Evolutionary conservation across 495 filamentous ascomycete genomes (phyloP).

Genomic region (Xanthoparmelia taractica): DNA sequence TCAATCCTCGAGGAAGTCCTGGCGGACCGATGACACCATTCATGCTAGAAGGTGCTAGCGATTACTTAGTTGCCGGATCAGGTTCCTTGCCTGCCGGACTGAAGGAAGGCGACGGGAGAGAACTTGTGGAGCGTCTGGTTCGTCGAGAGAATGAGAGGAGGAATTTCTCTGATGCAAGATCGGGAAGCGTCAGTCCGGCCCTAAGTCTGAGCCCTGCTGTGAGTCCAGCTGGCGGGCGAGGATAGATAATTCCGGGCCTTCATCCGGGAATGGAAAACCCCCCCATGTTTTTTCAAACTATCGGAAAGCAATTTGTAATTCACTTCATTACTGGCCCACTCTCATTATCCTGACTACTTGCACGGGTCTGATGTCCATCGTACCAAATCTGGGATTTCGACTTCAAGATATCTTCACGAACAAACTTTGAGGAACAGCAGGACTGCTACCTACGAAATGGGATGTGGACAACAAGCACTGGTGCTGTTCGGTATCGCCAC

Average conservation of each 20-base stretch:
- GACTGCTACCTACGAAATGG: not conserved
- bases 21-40: slow-evolving; percentile 68
- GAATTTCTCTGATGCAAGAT: slow-evolving; percentile 18
- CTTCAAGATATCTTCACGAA: not conserved
- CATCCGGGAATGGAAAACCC: not conserved
- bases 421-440: not conserved
- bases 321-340: not conserved
- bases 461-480: not conserved
- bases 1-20: slow-evolving; percentile 64
- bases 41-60: slow-evolving; percentile 51
- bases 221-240: slow-evolving; percentile 18
- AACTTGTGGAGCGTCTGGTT: slow-evolving; percentile 36
- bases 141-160: slow-evolving; percentile 35
- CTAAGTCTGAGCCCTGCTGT: slow-evolving; percentile 22
- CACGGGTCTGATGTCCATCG: not conserved
- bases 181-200: slow-evolving; percentile 20
- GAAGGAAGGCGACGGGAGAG: slow-evolving; percentile 21
- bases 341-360: not conserved
- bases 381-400: not conserved
- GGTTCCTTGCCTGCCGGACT: slow-evolving; percentile 22
- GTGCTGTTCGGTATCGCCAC: not conserved
- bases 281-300: slow-evolving; percentile 3
- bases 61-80: slow-evolving; percentile 45
- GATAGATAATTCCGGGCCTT: slow-evolving; percentile 8
- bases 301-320: not conserved